These are phyloP conservation scores for Chiua sp. DNA, from an alignment of 1,284 basidiomycete species.

Conservation along the genomic window DNA sequence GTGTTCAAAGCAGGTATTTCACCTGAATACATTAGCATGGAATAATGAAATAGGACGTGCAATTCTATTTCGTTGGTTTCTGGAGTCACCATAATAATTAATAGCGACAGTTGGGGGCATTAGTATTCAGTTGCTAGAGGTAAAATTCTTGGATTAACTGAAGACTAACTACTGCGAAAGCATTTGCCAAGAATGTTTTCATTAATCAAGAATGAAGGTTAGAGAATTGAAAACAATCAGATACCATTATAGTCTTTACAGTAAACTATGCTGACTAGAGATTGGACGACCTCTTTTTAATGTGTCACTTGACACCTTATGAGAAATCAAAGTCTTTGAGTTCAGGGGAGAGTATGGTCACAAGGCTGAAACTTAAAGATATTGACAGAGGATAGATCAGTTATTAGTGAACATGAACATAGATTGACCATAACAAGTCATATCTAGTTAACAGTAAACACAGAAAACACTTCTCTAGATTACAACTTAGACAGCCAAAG, in stretches of 20 bases:
- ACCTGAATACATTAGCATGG: slow-evolving; percentile 55
- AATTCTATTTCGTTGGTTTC: slow-evolving; percentile 24
- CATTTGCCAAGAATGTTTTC: slow-evolving; percentile 71
- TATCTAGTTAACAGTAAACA: too few species aligned
- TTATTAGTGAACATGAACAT: too few species aligned
- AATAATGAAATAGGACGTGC: slow-evolving; percentile 44
- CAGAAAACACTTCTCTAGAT: too few species aligned
- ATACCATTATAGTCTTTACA: slow-evolving; percentile 65
- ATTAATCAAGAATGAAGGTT: slow-evolving; percentile 70
- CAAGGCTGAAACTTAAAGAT: too few species aligned
- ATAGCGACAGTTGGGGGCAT: slow-evolving; percentile 67
- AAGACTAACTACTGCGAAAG: slow-evolving; percentile 68
- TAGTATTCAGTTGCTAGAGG: slow-evolving; percentile 66
- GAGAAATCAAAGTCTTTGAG: too few species aligned
- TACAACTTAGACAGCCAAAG: slow-evolving; percentile 7
- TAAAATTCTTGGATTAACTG: slow-evolving; percentile 69
- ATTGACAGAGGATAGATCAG: too few species aligned
- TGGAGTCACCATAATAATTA: slow-evolving; percentile 19
- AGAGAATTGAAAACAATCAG: slow-evolving; percentile 66
- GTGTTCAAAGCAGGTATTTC: slow-evolving; percentile 36
- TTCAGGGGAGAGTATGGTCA: too few species aligned
- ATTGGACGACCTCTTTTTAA: too few species aligned
- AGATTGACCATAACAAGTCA: too few species aligned
- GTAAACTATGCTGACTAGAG: slow-evolving; percentile 58
- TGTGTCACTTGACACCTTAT: too few species aligned